Conservation (phyloP, 495 filamentous ascomycete genomes). For the Trichoderma gamsii region DNA sequence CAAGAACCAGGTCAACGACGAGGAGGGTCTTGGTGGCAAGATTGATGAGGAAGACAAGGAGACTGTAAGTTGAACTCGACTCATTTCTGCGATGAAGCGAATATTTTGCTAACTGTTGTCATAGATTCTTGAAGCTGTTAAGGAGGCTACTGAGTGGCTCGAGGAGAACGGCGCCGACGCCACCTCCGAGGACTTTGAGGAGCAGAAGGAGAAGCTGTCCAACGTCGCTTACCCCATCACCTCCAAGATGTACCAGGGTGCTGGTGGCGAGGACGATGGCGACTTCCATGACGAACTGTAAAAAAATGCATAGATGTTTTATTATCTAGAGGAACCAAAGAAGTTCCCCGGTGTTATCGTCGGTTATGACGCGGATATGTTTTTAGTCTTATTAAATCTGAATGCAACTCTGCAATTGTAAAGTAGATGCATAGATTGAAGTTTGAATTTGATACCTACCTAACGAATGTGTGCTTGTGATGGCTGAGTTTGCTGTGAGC, state of each 20-base stretch:
- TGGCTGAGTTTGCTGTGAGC: background rate
- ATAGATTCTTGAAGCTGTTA: constrained; percentile 86
- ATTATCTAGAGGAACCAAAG: constrained; percentile 8
- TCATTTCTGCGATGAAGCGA: background rate
- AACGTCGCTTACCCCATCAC: constrained; percentile 97
- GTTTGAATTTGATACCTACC: background rate
- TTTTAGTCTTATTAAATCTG: background rate
- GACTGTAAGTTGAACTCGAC: constrained; percentile 49
- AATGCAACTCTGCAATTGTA: constrained; percentile 1
- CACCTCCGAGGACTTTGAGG: constrained; percentile 88
- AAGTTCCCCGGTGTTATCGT: constrained; percentile 12
- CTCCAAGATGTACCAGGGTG: constrained; percentile 83
- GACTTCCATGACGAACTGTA: constrained; percentile 87
- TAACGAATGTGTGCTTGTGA: background rate
- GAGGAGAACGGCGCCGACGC: constrained; percentile 91
- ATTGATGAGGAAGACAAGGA: constrained; percentile 99
- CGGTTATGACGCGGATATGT: constrained; percentile 11
- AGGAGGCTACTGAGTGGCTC: constrained; percentile 95
- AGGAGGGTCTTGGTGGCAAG: constrained; percentile 94
- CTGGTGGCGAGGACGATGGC: constrained; percentile 67
- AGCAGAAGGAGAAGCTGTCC: constrained; percentile 98
- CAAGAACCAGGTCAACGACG: constrained; percentile 98
- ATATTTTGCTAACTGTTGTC: constrained; percentile 9
- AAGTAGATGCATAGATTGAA: constrained; percentile 5
- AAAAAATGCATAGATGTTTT: constrained; percentile 20